These are phyloP conservation scores for Phytophthora ramorum DNA, from an alignment of 352 stramenopile species.

Conservation along the genomic window DNA sequence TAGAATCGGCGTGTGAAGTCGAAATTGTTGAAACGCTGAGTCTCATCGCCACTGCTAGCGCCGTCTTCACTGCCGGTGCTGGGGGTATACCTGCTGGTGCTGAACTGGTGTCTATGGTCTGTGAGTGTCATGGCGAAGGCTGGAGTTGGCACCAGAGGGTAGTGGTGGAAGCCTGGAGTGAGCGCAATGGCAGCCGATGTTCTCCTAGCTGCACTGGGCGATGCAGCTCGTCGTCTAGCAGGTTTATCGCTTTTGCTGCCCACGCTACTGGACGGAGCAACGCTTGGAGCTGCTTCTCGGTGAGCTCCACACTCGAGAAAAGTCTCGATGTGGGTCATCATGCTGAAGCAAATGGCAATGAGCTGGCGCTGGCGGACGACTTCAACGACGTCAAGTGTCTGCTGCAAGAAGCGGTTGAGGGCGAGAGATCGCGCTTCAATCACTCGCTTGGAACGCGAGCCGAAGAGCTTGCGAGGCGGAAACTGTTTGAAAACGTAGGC, in stretches of 20 bases:
- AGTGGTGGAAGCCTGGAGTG: conserved; percentile 34
- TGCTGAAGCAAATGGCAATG: conserved; percentile 77
- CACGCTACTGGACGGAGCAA: conserved; percentile 12
- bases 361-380: conserved; percentile 65
- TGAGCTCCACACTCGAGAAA: conserved; percentile 68
- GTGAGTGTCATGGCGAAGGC: conserved; percentile 33
- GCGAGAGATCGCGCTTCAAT: conserved; percentile 69
- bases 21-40: conserved; percentile 38
- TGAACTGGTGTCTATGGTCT: conserved; percentile 23
- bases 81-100: conserved; percentile 16
- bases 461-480: conserved; percentile 66
- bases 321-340: conserved; percentile 70
- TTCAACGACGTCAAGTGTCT: conserved; percentile 59
- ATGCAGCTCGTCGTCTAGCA: conserved; percentile 7
- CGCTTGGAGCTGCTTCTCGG: conserved; percentile 10
- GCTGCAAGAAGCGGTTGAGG: conserved; percentile 67
- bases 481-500: conserved; percentile 76
- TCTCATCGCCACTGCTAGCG: conserved; percentile 19
- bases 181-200: conserved; percentile 33
- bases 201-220: conserved; percentile 30
- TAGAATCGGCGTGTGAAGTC: conserved; percentile 48
- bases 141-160: conserved; percentile 32
- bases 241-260: conserved; percentile 8
- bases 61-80: conserved; percentile 31
- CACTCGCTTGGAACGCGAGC: conserved; percentile 69